Base-by-base conservation (phyloP, 2,329 filamentous ascomycete genomes). In the Clathrospora elynae region DNA sequence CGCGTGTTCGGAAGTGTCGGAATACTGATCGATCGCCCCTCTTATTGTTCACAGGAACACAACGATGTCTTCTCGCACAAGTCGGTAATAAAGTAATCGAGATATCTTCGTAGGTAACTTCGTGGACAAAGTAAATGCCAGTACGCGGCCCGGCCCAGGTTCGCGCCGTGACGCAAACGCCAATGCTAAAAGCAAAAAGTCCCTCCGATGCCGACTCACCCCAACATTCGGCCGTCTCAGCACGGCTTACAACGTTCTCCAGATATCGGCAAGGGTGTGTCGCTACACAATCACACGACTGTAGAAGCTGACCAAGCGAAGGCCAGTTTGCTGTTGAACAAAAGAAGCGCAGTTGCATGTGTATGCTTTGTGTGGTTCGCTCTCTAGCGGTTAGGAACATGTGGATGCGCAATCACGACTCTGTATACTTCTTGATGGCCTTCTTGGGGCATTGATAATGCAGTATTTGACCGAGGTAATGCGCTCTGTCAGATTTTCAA, bases 251-350 rank as follows among this genome's bases (percentile, higher is more conserved):
- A 40, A 29, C 37, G 32, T 36, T 42, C 37, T n/a, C n/a, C n/a
- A n/a, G 29, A 29, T 22, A 34, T 29, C 29, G 26, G 34, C 45
- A 45, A 46, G 38, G 42, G 42, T 32, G 26, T 23, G 38, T 32
- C 23, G 50, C 42, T 37, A 44, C 43, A 48, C 39, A 12, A 17
- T 11, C 12, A 22, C 35, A 26, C 31, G 26, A 17, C 31, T 35
- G 32, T 42, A 38, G 35, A 48, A 41, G 44, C 43, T 48, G 26
- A 48, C 41, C 36, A 54, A 46, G 42, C 35, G 20, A 14, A 22
- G 25, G 23, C 37, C 40, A 37, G 14, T 24, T 14, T 23, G 24
- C n/a, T 40, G 28, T 28, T 24, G 26, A 38, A 31, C 33, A 10
- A 20, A 20, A 31, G 32, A 22, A 20, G 37, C 37, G 33, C 25